Conservation (phyloP, 2,329 filamentous ascomycete genomes). For the Mycosphaerella arachidis region DNA sequence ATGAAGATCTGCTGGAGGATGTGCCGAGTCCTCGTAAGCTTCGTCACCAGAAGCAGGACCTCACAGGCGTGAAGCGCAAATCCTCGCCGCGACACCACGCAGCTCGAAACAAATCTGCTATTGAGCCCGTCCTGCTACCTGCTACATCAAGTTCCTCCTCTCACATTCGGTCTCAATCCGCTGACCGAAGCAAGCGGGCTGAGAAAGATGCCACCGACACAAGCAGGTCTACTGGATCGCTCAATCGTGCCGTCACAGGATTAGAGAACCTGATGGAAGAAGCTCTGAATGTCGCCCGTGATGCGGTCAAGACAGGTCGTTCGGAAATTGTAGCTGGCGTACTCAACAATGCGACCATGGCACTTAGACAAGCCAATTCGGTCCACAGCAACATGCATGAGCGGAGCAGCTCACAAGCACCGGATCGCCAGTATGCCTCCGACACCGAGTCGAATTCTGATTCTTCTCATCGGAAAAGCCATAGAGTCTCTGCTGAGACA, state of each 20-base stretch:
- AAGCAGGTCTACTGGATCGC: background rate
- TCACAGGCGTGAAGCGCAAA: background rate
- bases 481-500: slow-evolving; percentile 6
- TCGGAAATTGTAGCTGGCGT: slow-evolving; percentile 38
- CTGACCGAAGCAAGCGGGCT: background rate
- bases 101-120: background rate
- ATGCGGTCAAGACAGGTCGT: slow-evolving; percentile 30
- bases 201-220: background rate
- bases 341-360: slow-evolving; percentile 37
- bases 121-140: background rate
- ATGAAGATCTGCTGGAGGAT: background rate
- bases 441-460: background rate
- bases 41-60: background rate
- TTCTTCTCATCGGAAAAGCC: background rate
- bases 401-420: slow-evolving; percentile 6
- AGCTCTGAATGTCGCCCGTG: slow-evolving; percentile 36
- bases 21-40: background rate
- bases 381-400: slow-evolving; percentile 13
- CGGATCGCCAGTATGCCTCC: slow-evolving; percentile 2
- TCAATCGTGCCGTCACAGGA: slow-evolving; percentile 34
- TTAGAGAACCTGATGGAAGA: slow-evolving; percentile 43
- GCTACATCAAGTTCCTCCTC: background rate
- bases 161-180: background rate
- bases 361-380: slow-evolving; percentile 32
- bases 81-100: background rate